A percentile compares a stretch with the other conserved stretches of the same genome.
phyloP scores from a whole-genome alignment of 2,329 filamentous ascomycete genomes.

The Passalora sequoiae region DNA sequence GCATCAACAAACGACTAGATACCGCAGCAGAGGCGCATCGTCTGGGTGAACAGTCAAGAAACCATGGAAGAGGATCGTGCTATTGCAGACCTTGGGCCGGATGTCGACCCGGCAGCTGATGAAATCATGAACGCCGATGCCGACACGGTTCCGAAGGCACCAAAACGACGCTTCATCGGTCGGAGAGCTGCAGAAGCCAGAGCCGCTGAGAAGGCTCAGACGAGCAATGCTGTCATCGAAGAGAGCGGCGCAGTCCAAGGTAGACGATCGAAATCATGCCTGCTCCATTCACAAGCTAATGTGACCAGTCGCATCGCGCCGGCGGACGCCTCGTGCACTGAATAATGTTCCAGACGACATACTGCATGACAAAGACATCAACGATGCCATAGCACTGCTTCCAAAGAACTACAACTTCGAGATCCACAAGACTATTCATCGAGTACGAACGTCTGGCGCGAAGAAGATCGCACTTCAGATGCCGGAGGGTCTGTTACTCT shows the following conservation, averaged over 20 bases:
- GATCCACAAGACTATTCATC: slow-evolving; percentile 95
- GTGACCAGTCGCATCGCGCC: slow-evolving; percentile 60
- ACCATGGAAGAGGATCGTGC: slow-evolving; percentile 74
- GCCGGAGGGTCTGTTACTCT: slow-evolving; percentile 88
- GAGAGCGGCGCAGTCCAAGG: slow-evolving; percentile 65
- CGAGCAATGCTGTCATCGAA: slow-evolving; percentile 41
- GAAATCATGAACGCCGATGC: slow-evolving; percentile 50
- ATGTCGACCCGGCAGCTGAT: slow-evolving; percentile 55
- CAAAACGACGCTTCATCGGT: slow-evolving; percentile 89
- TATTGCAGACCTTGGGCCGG: slow-evolving; percentile 64
- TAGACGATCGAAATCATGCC: slow-evolving; percentile 33
- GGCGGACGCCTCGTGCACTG: slow-evolving; percentile 70
- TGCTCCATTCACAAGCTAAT: slow-evolving; percentile 1
- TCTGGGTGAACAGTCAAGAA: too few relatives aligned
- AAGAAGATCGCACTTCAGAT: slow-evolving; percentile 92
- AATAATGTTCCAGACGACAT: slow-evolving; percentile 90
- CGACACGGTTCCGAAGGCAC: slow-evolving; percentile 56
- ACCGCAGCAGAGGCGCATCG: too few relatives aligned
- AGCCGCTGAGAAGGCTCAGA: slow-evolving; percentile 43
- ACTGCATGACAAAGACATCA: slow-evolving; percentile 75
- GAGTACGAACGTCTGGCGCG: slow-evolving; percentile 73
- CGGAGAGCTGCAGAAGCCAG: slow-evolving; percentile 66
- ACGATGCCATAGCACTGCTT: slow-evolving; percentile 78
- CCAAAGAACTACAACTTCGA: slow-evolving; percentile 98
- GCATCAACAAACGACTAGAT: background rate